Percentiles rank a stretch among this genome's conserved stretches.
Evolutionary conservation across 2,329 filamentous ascomycete species (phyloP).

Genomic region (Rutstroemia sydowiana): DNA sequence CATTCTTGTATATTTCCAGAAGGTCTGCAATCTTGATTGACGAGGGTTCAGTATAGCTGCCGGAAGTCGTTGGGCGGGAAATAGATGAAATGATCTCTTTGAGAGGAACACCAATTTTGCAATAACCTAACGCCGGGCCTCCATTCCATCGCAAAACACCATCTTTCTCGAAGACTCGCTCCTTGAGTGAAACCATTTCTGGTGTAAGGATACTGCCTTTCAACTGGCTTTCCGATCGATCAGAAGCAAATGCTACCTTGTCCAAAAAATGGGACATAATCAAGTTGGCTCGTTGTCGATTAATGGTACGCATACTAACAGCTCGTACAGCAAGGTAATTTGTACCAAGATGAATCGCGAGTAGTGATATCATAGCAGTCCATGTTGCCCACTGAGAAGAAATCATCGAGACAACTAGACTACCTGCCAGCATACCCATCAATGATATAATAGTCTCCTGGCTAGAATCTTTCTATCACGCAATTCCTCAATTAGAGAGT

Average conservation of each 20-base stretch:
- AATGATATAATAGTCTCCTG: conserved; percentile 92
- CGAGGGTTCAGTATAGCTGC: conserved; percentile 10
- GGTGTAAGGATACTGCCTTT: conserved; percentile 48
- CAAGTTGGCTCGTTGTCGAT: conserved; percentile 78
- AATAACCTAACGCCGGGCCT: conserved; percentile 42
- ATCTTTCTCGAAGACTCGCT: conserved; percentile 25
- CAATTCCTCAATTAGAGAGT: not conserved
- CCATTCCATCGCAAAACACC: conserved; percentile 44
- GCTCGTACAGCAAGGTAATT: conserved; percentile 82
- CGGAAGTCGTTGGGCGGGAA: not conserved
- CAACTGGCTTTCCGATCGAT: not conserved
- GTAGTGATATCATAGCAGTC: conserved; percentile 61
- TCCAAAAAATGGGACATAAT: conserved; percentile 55
- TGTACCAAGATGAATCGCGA: conserved; percentile 70
- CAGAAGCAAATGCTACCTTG: not conserved
- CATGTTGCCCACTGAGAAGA: conserved; percentile 67
- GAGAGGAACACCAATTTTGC: conserved; percentile 45
- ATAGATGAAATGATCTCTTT: conserved; percentile 20
- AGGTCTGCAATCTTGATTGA: conserved; percentile 12
- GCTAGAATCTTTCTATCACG: conserved; percentile 66
- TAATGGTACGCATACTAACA: conserved; percentile 77
- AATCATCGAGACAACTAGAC: conserved; percentile 69
- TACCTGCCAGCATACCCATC: conserved; percentile 78
- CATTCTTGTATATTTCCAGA: conserved; percentile 36
- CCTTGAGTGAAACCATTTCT: conserved; percentile 47